Evolutionary conservation across 2,329 filamentous ascomycete species (phyloP).

Genomic region (Byssoonygena ceratinophila): DNA sequence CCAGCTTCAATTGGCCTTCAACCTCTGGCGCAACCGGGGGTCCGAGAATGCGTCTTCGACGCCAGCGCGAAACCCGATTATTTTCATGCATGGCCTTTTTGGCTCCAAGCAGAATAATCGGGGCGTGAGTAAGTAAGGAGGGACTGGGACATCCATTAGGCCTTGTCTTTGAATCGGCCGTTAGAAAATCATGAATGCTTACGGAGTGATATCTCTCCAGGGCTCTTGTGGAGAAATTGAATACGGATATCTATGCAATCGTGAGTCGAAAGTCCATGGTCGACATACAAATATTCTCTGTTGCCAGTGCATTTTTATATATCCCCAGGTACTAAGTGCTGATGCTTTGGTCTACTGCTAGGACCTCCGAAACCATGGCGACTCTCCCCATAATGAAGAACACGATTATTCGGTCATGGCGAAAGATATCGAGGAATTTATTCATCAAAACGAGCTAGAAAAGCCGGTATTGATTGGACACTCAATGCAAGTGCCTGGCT

Average conservation of each 20-base stretch:
- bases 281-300: too few relatives aligned
- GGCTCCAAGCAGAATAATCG: conserved; percentile 85
- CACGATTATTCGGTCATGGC: conserved; percentile 75
- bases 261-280: conserved; percentile 40
- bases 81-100: conserved; percentile 84
- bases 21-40: background rate
- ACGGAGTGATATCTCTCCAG: conserved; percentile 35
- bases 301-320: too few relatives aligned
- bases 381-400: conserved; percentile 60
- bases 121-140: conserved; percentile 73
- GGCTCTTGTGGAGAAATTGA: conserved; percentile 63
- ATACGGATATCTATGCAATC: conserved; percentile 65
- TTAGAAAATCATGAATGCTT: background rate
- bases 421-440: conserved; percentile 67
- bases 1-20: conserved; percentile 6
- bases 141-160: background rate
- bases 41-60: background rate
- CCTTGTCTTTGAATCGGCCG: background rate
- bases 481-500: conserved; percentile 56
- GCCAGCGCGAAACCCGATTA: conserved; percentile 43
- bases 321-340: too few relatives aligned
- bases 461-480: conserved; percentile 70
- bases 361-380: conserved; percentile 87
- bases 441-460: conserved; percentile 51
- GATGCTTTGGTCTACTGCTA: conserved; percentile 24